Percentiles rank a stretch among this genome's conserved stretches.
Evolutionary conservation across 257 asterid species (phyloP).

Genomic region (Ehretia macrophylla): DNA sequence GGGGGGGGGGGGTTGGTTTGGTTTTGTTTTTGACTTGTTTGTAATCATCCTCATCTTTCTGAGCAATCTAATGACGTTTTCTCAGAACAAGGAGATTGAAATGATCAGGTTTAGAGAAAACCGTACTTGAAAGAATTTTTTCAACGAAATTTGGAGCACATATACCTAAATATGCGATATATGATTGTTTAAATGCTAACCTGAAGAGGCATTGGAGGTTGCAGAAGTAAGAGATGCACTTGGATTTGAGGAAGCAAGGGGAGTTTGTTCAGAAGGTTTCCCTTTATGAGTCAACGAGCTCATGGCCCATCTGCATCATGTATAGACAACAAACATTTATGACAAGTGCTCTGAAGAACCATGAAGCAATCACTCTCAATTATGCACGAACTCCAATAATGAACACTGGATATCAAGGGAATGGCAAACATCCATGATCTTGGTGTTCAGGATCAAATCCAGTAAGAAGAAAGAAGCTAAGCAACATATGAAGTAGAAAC

Average conservation of each 20-base stretch:
- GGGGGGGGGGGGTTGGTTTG: neutral
- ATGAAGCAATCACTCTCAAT: too few relatives aligned
- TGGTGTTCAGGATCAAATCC: too few relatives aligned
- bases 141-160: neutral
- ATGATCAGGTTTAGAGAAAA: too few relatives aligned
- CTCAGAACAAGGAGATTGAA: neutral
- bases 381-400: neutral
- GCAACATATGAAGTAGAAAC: too few relatives aligned
- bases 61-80: too few relatives aligned
- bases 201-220: constrained; percentile 57
- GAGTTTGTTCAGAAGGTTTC: constrained; percentile 72
- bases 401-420: neutral
- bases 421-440: neutral
- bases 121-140: neutral
- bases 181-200: constrained; percentile 28
- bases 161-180: neutral
- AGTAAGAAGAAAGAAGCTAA: too few relatives aligned
- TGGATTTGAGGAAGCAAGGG: constrained; percentile 48
- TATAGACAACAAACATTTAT: constrained; percentile 8
- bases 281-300: constrained; percentile 91
- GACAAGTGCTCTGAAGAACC: constrained; percentile 1
- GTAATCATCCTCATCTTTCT: too few relatives aligned
- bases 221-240: constrained; percentile 52
- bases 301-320: constrained; percentile 95
- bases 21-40: too few relatives aligned